These are phyloP conservation scores for Kazachstania viticola DNA, from an alignment of 805 yeast species.

Conservation along the genomic window DNA sequence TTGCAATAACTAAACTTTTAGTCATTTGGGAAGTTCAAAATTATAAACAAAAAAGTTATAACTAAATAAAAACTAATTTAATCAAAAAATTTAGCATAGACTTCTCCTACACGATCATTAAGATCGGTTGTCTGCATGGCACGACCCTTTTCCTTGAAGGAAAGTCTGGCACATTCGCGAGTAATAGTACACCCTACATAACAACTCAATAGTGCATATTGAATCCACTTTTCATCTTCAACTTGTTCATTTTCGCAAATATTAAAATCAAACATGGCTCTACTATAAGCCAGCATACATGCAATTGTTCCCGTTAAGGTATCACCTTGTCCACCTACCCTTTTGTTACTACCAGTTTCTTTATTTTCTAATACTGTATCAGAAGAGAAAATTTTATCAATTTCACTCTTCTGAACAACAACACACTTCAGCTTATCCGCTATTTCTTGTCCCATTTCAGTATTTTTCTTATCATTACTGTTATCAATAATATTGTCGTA, in stretches of 20 bases:
- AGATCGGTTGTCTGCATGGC: slow-evolving; percentile 81
- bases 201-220: slow-evolving; percentile 40
- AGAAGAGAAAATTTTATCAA: slow-evolving; percentile 39
- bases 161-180: slow-evolving; percentile 50
- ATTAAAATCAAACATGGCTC: slow-evolving; percentile 43
- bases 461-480: slow-evolving; percentile 6
- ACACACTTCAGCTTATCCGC: slow-evolving; percentile 19
- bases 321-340: slow-evolving; percentile 97
- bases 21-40: too few relatives aligned
- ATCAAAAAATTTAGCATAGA: slow-evolving; percentile 39
- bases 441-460: slow-evolving; percentile 18
- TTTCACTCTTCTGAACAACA: slow-evolving; percentile 54
- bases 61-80: too few relatives aligned
- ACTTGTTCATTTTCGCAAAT: slow-evolving; percentile 43
- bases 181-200: slow-evolving; percentile 64
- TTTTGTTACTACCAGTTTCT: slow-evolving; percentile 52
- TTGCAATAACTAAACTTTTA: too few relatives aligned
- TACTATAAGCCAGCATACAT: slow-evolving; percentile 70
- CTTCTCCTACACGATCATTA: slow-evolving; percentile 53
- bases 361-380: slow-evolving; percentile 30
- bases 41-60: too few relatives aligned
- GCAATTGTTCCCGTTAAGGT: slow-evolving; percentile 80
- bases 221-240: slow-evolving; percentile 14
- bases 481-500: slow-evolving; percentile 36
- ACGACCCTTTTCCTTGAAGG: slow-evolving; percentile 55